Evolutionary conservation across 371 early-diverging fungal genomes (phyloP), one percentile per base, ranked within the genome.

Genomic region (Choanephora cucurbitarum): DNA sequence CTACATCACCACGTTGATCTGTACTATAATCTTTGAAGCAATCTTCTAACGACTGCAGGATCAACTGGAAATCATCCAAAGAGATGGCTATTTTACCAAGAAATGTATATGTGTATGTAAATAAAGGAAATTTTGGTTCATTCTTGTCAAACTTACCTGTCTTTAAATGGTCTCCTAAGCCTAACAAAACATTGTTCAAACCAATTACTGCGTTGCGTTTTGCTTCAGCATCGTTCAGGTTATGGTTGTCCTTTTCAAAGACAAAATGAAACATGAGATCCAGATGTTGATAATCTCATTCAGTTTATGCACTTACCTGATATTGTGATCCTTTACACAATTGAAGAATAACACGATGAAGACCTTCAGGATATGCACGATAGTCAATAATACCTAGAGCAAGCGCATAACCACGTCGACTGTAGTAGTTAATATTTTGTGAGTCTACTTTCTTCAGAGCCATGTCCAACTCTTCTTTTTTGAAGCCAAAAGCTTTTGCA

Each of bases 1-100:
- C 98, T 14, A 98, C 91, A 70, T 98, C 98, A 15, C 98, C 98
- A 23, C 96, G 87, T 34, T 87, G 85, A 58, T 97, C 96, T 1
- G 83, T 83, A 40, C 86, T 88, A 60, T 95, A 94, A 66, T 98
- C 97, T 9, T 84, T 74, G 44, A 96, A 69, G 11, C 90, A 91
- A 0, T 43, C 55, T 19, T 84, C 55, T 21, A 86, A 68, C 1
- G 79, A 62, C 0, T 67, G 48, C 13, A 86, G 33, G 8, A 88
- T 57, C 3, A 31, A 44, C n/a, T 61, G 56, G 31, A 83, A 84
- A 13, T 80, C 55, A 6, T 67, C 64, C 19, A 44, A 53, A 6
- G 79, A 56, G 10, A 82, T 43, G 23, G 59, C 84, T 81, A 53
- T n/a, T n/a, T n/a, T n/a, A n/a, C n/a, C n/a, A n/a, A n/a, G n/a